A percentile compares a stretch with the other conserved stretches of the same genome.
Evolutionary conservation across 23 red algal species (phyloP).

Genomic region (Gracilaria gracilis): DNA sequence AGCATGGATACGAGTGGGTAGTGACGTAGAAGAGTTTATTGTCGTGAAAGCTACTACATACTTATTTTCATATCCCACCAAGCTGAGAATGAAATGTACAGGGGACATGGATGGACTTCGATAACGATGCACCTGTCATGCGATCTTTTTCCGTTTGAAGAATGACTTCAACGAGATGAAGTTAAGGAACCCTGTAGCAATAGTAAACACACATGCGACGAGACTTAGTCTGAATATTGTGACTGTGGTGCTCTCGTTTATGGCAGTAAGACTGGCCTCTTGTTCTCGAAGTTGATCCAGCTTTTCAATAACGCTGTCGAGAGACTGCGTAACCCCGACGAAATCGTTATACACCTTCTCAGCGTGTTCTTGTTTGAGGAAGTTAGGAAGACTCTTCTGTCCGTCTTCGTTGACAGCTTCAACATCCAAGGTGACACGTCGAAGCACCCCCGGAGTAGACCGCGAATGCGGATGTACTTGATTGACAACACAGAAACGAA

Average conservation of each 20-base stretch:
- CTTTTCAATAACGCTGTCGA: constrained; percentile 64
- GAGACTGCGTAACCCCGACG: constrained; percentile 17
- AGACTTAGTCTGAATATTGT: constrained; percentile 54
- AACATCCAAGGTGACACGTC: constrained; percentile 52
- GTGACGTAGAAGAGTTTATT: neutral
- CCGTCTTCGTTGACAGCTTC: constrained; percentile 3
- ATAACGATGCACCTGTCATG: constrained; percentile 24
- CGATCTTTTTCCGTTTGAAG: constrained; percentile 74
- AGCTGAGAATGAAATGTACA: constrained; percentile 23
- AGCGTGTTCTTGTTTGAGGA: constrained; percentile 59
- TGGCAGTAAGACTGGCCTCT: constrained; percentile 39
- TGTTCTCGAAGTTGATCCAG: constrained; percentile 57
- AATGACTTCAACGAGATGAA: constrained; percentile 72
- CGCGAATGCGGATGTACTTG: constrained; percentile 55
- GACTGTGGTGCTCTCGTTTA: constrained; percentile 43
- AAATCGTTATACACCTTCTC: constrained; percentile 60
- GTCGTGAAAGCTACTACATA: neutral
- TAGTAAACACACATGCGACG: constrained; percentile 55
- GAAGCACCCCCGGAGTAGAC: constrained; percentile 6
- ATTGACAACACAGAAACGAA: constrained; percentile 77
- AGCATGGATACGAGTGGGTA: neutral
- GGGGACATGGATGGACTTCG: neutral
- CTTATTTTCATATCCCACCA: neutral
- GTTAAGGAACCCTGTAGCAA: constrained; percentile 53
- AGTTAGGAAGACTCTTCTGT: neutral